Conservation (phyloP, 352 stramenopile genomes). For the Pythium aquatile region DNA sequence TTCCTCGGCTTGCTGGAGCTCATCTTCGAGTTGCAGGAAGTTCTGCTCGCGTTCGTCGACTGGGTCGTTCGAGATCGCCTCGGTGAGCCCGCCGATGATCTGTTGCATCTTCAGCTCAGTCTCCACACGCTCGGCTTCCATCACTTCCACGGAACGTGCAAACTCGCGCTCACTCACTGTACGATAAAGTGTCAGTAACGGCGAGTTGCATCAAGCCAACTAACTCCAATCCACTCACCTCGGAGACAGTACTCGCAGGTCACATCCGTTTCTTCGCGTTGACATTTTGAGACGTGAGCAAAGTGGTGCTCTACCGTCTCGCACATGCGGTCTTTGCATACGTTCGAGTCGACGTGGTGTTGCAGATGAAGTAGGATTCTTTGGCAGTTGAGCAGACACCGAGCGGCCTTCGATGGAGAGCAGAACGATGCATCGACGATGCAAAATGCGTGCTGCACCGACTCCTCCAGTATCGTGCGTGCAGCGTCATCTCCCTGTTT, state of each 20-base stretch:
- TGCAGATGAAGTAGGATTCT: conserved; percentile 30
- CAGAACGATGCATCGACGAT: conserved; percentile 38
- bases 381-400: conserved; percentile 32
- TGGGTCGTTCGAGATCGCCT: conserved; percentile 26
- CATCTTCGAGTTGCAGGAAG: conserved; percentile 33
- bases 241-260: conserved; percentile 36
- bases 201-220: no score
- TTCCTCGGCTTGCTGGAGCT: conserved; percentile 31
- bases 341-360: conserved; percentile 28
- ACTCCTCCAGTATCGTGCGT: conserved; percentile 18
- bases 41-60: conserved; percentile 29
- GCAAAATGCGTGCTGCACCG: conserved; percentile 21
- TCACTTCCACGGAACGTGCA: conserved; percentile 29
- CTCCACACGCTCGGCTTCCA: conserved; percentile 29
- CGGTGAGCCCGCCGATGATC: conserved; percentile 25
- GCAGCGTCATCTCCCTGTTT: conserved; percentile 13
- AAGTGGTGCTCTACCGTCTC: conserved; percentile 33
- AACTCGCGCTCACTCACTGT: conserved; percentile 29
- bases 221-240: conserved; percentile 19
- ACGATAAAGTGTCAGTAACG: background rate
- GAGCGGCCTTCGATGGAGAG: conserved; percentile 23
- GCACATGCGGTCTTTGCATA: conserved; percentile 28
- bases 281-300: conserved; percentile 27
- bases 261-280: conserved; percentile 14
- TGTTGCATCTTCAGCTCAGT: conserved; percentile 25